Percentiles rank a stretch among this genome's conserved stretches.
These are phyloP conservation scores for Luzula sylvatica DNA, from an alignment of 176 grass and related monocot species.

Conservation along the genomic window DNA sequence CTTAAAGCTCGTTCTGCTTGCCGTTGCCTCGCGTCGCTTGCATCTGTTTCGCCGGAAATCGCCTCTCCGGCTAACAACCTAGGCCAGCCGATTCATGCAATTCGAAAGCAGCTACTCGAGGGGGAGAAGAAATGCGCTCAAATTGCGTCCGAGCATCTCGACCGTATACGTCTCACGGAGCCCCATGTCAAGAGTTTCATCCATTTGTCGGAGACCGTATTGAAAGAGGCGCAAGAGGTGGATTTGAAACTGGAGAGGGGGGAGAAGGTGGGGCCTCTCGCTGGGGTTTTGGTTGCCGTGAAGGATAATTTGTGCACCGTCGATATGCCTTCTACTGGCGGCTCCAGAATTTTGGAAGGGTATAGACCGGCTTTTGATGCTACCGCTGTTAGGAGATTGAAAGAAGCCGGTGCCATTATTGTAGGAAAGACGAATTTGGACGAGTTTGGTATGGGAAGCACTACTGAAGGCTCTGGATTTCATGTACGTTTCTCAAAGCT, in stretches of 20 bases:
- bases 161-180: slow-evolving; percentile 69
- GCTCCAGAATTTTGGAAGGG: slow-evolving; percentile 75
- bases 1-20: slow-evolving; percentile 7
- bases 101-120: slow-evolving; percentile 65
- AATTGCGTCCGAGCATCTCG: slow-evolving; percentile 65
- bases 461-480: slow-evolving; percentile 79
- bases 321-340: slow-evolving; percentile 84
- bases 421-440: slow-evolving; percentile 92
- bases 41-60: slow-evolving; percentile 35
- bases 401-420: slow-evolving; percentile 64
- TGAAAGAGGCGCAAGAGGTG: slow-evolving; percentile 60
- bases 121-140: slow-evolving; percentile 48
- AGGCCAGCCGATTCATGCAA: slow-evolving; percentile 39
- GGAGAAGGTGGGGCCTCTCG: slow-evolving; percentile 49
- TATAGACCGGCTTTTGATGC: slow-evolving; percentile 83
- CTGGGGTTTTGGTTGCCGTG: slow-evolving; percentile 69
- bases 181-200: slow-evolving; percentile 75
- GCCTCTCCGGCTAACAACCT: slow-evolving; percentile 20
- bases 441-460: slow-evolving; percentile 96
- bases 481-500: slow-evolving; percentile 32
- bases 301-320: slow-evolving; percentile 89
- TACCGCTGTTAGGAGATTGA: slow-evolving; percentile 60
- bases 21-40: slow-evolving; percentile 28
- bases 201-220: slow-evolving; percentile 56
- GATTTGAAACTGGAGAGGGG: slow-evolving; percentile 43